phyloP scores from a whole-genome alignment of 164 flowering plant genomes.

The Nymphaea thermarum region DNA sequence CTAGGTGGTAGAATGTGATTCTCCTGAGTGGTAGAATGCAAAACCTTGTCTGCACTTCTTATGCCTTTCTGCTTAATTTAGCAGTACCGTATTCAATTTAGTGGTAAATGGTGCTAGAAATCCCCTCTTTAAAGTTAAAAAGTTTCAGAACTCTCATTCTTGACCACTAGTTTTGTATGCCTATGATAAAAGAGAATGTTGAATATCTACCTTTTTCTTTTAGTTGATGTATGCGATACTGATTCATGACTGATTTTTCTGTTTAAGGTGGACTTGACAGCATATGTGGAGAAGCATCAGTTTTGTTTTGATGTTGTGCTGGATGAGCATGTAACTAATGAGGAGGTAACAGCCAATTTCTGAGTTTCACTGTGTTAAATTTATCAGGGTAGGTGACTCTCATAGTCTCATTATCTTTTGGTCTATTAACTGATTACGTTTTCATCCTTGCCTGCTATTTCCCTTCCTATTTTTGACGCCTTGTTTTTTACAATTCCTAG shows the following conservation, averaged over 20 bases:
- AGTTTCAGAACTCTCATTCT: too few species aligned
- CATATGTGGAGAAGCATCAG: slow-evolving; percentile 95
- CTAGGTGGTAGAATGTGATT: too few species aligned
- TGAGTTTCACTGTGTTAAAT: background rate
- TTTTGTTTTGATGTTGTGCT: slow-evolving; percentile 97
- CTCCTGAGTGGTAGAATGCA: too few species aligned
- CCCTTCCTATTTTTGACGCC: background rate
- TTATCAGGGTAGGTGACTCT: background rate
- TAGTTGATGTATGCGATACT: background rate
- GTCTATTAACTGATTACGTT: too few species aligned
- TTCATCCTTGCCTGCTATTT: background rate
- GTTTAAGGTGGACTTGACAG: slow-evolving; percentile 90
- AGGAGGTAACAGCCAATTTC: slow-evolving; percentile 47
- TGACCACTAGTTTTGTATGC: too few species aligned
- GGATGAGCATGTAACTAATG: slow-evolving; percentile 77
- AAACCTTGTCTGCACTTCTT: too few species aligned
- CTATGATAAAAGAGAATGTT: background rate
- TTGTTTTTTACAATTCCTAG: background rate
- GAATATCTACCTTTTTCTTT: background rate
- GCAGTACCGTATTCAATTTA: too few species aligned
- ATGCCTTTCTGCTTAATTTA: too few species aligned
- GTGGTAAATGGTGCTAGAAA: too few species aligned
- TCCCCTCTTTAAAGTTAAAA: too few species aligned
- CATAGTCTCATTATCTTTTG: too few species aligned
- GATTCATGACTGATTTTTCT: background rate